Percentiles rank a stretch among this genome's conserved stretches.
These are phyloP conservation scores for Triticum monococcum DNA, from an alignment of 176 grass and related monocot species.

Conservation along the genomic window DNA sequence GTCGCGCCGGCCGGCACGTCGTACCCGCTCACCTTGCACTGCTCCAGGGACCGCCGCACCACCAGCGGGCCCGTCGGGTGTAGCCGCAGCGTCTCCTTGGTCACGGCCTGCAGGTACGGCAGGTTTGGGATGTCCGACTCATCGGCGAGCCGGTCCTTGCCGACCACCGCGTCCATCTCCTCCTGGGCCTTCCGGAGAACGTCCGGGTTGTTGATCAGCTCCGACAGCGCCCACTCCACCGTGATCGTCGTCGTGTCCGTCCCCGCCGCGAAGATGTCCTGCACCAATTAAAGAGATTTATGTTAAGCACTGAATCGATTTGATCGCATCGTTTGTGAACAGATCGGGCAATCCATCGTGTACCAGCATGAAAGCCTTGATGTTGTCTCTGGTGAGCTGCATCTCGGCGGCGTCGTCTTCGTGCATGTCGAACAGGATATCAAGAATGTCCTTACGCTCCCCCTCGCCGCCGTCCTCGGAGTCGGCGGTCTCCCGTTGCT, in stretches of 20 bases:
- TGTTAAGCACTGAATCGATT: background rate
- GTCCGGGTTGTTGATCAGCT: slow-evolving; percentile 63
- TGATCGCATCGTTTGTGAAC: background rate
- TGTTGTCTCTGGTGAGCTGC: slow-evolving; percentile 48
- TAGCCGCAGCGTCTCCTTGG: slow-evolving; percentile 65
- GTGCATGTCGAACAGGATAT: slow-evolving; percentile 60
- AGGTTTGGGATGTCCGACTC: slow-evolving; percentile 54
- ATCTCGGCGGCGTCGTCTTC: slow-evolving; percentile 49
- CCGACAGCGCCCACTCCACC: slow-evolving; percentile 65
- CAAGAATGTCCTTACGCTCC: slow-evolving; percentile 32
- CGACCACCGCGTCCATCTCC: slow-evolving; percentile 60
- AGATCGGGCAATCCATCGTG: too few relatives aligned
- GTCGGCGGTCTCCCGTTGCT: background rate
- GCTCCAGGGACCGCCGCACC: slow-evolving; percentile 30
- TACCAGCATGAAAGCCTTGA: slow-evolving; percentile 71
- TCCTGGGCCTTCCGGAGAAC: slow-evolving; percentile 30
- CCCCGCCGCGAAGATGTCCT: slow-evolving; percentile 74
- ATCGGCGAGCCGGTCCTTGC: slow-evolving; percentile 32
- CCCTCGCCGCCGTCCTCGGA: background rate
- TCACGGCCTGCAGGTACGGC: slow-evolving; percentile 64
- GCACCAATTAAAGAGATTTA: too few relatives aligned
- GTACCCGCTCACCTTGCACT: slow-evolving; percentile 45
- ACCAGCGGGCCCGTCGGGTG: slow-evolving; percentile 59
- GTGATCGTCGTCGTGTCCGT: slow-evolving; percentile 65
- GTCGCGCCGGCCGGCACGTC: slow-evolving; percentile 49